Evolutionary conservation across 495 filamentous ascomycete species (phyloP), one percentile per base, ranked within the genome.

Genomic region (Lentithecium fluviatile): DNA sequence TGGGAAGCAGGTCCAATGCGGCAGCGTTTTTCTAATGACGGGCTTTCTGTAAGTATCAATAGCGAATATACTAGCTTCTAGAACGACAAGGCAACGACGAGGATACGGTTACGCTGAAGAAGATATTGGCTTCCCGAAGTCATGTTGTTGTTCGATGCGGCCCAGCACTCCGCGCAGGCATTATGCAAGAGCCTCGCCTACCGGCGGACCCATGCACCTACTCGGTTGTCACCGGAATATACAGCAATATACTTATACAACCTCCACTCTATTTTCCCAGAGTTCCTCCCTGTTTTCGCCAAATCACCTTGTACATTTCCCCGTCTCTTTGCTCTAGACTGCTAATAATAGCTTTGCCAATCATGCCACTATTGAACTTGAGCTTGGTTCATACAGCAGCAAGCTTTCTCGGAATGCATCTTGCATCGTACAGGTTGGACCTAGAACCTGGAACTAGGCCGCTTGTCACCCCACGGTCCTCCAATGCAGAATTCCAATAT

Each of bases 151-250:
- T 48, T 51, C 46, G n/a, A 6, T 32, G n/a, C 25, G 45, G 26
- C 46, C 10, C 42, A 48, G 13, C 52, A 12, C 40, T 17, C 50
- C 49, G 52, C 42, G 37, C 26, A 63, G 50, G 53, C 29, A 32
- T 3, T 32, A 32, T 64, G 60, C 65, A 64, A 53, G 65, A 60
- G 51, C 36, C 21, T 56, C 37, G 45, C 56, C 17, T 56, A 63
- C 62, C 59, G 54, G 48, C 47, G n/a, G 24, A 49, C 50, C 26
- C 53, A 45, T 67, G 56, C 45, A 55, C 32, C 47, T 49, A 54
- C 57, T 63, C 65, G 59, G 59, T 56, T 56, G 12, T 21, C 54
- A 52, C 47, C 64, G 58, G 58, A 64, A 50, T 67, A 40, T 58
- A 34, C 49, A 24, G 34, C 55, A 58, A 67, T 67, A 20, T 63